Base-by-base conservation (phyloP, 2,329 filamentous ascomycete species). In the Diaporthe batatas region DNA sequence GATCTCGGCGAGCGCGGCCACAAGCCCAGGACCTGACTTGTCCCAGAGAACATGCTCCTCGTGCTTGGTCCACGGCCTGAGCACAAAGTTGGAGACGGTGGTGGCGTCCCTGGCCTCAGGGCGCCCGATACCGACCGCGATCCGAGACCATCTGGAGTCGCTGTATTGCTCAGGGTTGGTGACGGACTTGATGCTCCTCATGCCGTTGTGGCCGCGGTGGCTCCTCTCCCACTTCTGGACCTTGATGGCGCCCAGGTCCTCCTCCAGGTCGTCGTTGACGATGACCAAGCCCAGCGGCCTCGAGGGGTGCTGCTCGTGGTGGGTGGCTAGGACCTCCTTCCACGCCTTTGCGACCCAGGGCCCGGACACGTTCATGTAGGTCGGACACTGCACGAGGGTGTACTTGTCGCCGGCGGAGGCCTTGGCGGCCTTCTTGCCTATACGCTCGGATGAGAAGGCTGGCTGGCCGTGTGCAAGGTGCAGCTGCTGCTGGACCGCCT, bases 251-350 rank as follows among this genome's bases (percentile, higher is more conserved):
- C 95, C 95, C 2, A 95, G 79, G 3, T 88, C 84, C 54, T 89
- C 86, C 78, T 98, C 95, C 44, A 98, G 83, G 80, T 98, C 96
- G 80, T 98, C 96, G 81, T 98, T 95, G 25, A 98, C 85, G 16
- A 98, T 84, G 0, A 98, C 90, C 21, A 99, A 82, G 25, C 84
- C 84, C 18, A 84, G 79, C 76, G 75, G 79, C 10, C 67, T 71
- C 10, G 58, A 44, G 1, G 70, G 67, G 53, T 70, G 44, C 44
- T 53, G 47, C n/a, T 44, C 58, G 47, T 44, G 54, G 49, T 70
- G 71, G 76, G 84, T 76, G 75, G 77, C 83, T 73, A 91, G 76
- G 72, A 88, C 86, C n/a, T 89, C 84, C 53, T 86, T 86, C 86
- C 92, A 95, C 2, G 92, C 91, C 3, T 86, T 85, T 4, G 89